A percentile compares a stretch with the other conserved stretches of the same genome.
phyloP scores from a whole-genome alignment of 2,329 filamentous ascomycete genomes.

The Incumbomyces delicatus region DNA sequence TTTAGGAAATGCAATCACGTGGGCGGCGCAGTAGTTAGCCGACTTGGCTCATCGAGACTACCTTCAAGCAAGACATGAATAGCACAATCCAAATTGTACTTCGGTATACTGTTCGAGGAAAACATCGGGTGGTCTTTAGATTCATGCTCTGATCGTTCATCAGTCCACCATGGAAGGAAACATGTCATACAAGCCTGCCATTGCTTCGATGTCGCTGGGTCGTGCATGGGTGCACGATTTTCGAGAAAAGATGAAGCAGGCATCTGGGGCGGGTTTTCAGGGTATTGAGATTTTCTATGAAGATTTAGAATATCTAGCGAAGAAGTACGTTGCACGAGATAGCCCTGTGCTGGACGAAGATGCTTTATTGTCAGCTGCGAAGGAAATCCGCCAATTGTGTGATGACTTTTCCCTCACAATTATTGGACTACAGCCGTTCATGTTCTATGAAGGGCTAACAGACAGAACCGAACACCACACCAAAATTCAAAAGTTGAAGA shows the following conservation, averaged over 20 bases:
- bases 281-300: slow-evolving; percentile 72
- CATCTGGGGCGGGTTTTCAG: slow-evolving; percentile 53
- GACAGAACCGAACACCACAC: slow-evolving; percentile 51
- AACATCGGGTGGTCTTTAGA: too few relatives aligned
- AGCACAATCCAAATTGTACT: too few relatives aligned
- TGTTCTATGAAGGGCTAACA: slow-evolving; percentile 63
- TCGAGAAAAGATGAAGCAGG: slow-evolving; percentile 57
- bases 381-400: slow-evolving; percentile 43
- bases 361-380: slow-evolving; percentile 50
- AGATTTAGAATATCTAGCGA: slow-evolving; percentile 56
- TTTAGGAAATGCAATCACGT: too few relatives aligned
- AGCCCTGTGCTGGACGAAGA: slow-evolving; percentile 18
- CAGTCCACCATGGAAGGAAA: background rate
- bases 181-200: background rate
- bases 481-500: slow-evolving; percentile 49
- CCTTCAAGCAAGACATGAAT: too few relatives aligned
- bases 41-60: too few relatives aligned
- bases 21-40: too few relatives aligned
- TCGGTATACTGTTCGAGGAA: too few relatives aligned
- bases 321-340: slow-evolving; percentile 1
- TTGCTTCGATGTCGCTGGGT: slow-evolving; percentile 47
- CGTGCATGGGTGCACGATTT: slow-evolving; percentile 62
- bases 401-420: slow-evolving; percentile 6
- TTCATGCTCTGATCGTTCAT: too few relatives aligned
- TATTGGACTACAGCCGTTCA: slow-evolving; percentile 57